Percentiles rank a stretch among this genome's conserved stretches.
Conservation (phyloP, 495 filamentous ascomycete genomes). For the Aspergillus incahuasiensis region DNA sequence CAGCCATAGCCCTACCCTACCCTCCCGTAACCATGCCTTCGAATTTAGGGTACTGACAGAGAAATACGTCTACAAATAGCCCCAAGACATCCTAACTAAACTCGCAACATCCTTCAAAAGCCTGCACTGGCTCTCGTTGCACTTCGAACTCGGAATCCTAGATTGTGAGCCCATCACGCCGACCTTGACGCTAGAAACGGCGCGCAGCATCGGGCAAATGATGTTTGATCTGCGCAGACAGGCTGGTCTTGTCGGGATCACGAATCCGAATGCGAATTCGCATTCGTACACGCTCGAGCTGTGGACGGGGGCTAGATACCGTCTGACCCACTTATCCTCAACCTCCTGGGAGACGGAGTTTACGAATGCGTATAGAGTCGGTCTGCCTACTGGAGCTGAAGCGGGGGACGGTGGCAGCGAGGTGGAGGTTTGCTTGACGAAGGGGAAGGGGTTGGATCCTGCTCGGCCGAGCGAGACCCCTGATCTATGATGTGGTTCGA, state of each 20-base stretch:
- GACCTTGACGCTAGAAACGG: neutral
- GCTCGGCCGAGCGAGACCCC: neutral
- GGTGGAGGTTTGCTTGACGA: neutral
- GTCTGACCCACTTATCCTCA: too few relatives aligned
- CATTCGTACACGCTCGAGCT: too few relatives aligned
- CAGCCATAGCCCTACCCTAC: too few relatives aligned
- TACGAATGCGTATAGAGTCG: too few relatives aligned
- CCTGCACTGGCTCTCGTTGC: neutral
- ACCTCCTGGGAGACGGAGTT: too few relatives aligned
- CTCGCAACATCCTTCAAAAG: constrained; percentile 1
- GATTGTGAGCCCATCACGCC: neutral
- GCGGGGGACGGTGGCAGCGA: neutral
- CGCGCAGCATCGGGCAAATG: neutral
- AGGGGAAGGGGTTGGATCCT: neutral
- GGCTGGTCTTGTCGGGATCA: too few relatives aligned
- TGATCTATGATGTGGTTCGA: too few relatives aligned
- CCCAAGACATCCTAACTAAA: neutral
- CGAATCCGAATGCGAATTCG: too few relatives aligned
- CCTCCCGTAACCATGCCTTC: too few relatives aligned
- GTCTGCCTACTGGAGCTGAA: too few relatives aligned
- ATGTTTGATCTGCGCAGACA: neutral
- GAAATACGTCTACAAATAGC: neutral
- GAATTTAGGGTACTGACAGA: too few relatives aligned
- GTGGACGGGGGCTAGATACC: too few relatives aligned
- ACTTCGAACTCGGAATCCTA: neutral